Evolutionary conservation across 768 basidiomycete genomes (phyloP).

Genomic region (Pleurotus eryngii): DNA sequence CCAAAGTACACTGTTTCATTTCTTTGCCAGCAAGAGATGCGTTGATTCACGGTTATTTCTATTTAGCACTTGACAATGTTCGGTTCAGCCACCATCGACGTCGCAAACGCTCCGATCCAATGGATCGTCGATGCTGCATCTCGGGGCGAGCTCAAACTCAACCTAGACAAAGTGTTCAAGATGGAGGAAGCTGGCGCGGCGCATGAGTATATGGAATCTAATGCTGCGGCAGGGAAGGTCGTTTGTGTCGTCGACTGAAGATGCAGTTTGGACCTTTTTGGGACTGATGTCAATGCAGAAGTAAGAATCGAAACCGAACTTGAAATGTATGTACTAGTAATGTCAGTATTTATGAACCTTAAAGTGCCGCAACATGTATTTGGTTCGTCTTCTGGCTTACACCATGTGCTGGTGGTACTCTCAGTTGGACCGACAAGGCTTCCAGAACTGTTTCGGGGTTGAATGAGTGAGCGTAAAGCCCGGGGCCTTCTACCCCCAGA

Average conservation of each 20-base stretch:
- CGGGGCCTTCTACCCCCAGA: too few relatives aligned
- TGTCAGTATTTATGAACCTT: too few relatives aligned
- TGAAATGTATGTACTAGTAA: too few relatives aligned
- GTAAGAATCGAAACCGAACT: too few relatives aligned
- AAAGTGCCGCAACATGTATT: too few relatives aligned
- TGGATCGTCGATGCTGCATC: slow-evolving; percentile 19
- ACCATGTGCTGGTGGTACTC: too few relatives aligned
- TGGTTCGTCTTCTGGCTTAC: too few relatives aligned
- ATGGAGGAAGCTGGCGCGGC: slow-evolving; percentile 17
- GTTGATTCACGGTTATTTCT: not conserved
- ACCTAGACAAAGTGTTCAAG: slow-evolving; percentile 20
- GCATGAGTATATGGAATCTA: slow-evolving; percentile 21
- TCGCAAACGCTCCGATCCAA: slow-evolving; percentile 18
- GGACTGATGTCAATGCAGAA: too few relatives aligned
- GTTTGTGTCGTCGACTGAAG: slow-evolving; percentile 19
- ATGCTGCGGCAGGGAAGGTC: slow-evolving; percentile 20
- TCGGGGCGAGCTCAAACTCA: slow-evolving; percentile 14
- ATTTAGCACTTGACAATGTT: slow-evolving; percentile 20
- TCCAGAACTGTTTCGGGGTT: too few relatives aligned
- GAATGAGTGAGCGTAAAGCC: too few relatives aligned
- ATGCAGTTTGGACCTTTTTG: too few relatives aligned
- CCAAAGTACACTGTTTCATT: slow-evolving; percentile 12
- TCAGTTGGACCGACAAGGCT: too few relatives aligned
- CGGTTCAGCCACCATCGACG: slow-evolving; percentile 13
- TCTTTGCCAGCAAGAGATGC: not conserved